These are phyloP conservation scores for Cicer bijugum DNA, from an alignment of 306 rosid genomes.

Conservation along the genomic window DNA sequence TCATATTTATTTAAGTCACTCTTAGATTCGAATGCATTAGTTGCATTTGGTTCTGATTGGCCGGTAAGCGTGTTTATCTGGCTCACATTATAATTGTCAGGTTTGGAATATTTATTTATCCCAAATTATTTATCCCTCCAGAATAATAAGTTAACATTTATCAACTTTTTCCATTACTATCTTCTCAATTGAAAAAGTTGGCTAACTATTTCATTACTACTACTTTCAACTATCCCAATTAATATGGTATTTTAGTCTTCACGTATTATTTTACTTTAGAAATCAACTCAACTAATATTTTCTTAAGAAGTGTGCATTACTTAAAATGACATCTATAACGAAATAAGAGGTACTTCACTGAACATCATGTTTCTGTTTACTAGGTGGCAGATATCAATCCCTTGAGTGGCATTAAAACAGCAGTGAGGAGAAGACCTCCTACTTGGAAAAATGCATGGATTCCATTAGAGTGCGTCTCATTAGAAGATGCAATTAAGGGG, in stretches of 20 bases:
- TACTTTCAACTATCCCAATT: too few relatives aligned
- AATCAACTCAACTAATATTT: too few relatives aligned
- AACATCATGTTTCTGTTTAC: conserved; percentile 29
- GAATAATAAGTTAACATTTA: too few relatives aligned
- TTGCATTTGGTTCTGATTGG: conserved; percentile 90
- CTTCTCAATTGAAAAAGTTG: too few relatives aligned
- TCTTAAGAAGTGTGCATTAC: too few relatives aligned
- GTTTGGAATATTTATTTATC: not conserved
- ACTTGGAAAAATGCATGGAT: conserved; percentile 72
- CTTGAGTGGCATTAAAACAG: conserved; percentile 67
- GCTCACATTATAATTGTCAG: too few relatives aligned
- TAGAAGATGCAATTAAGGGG: conserved; percentile 76
- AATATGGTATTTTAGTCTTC: too few relatives aligned
- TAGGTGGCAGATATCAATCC: conserved; percentile 78
- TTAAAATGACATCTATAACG: too few relatives aligned
- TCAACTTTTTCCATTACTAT: too few relatives aligned
- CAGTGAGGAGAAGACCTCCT: conserved; percentile 67
- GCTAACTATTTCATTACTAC: too few relatives aligned
- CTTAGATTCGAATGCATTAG: conserved; percentile 53
- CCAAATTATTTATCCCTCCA: not conserved
- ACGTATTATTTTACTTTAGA: too few relatives aligned
- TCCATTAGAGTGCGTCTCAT: conserved; percentile 69
- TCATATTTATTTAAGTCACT: conserved; percentile 75
- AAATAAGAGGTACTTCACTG: not conserved
- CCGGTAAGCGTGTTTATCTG: conserved; percentile 59